Conservation (phyloP, 768 basidiomycete species). For the Aureoboletus auriporus region DNA sequence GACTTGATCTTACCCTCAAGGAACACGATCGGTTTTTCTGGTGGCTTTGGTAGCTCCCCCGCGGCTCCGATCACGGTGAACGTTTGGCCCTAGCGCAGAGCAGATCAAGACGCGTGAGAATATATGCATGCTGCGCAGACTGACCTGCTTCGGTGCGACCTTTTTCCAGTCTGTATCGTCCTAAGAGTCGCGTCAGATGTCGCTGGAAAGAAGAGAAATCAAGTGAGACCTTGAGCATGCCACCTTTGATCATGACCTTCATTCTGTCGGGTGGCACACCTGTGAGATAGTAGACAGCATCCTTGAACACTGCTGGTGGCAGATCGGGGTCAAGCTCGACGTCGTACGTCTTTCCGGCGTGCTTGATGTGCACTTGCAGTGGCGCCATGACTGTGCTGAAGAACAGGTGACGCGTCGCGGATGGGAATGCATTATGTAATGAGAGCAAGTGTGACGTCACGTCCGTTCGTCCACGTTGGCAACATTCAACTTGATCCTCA, state of each 20-base stretch:
- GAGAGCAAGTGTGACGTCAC: constrained; percentile 23
- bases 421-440: constrained; percentile 32
- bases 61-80: constrained; percentile 94
- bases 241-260: constrained; percentile 97
- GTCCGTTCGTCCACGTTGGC: constrained; percentile 14
- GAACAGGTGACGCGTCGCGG: constrained; percentile 20
- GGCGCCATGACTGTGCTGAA: constrained; percentile 51
- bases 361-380: constrained; percentile 80
- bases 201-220: background rate
- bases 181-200: constrained; percentile 33
- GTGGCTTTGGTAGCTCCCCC: constrained; percentile 87
- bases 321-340: constrained; percentile 70
- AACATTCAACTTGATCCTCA: background rate
- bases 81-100: constrained; percentile 62
- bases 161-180: constrained; percentile 87
- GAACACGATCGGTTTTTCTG: constrained; percentile 73
- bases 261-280: constrained; percentile 88
- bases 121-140: constrained; percentile 18
- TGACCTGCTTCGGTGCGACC: constrained; percentile 75
- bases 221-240: constrained; percentile 70
- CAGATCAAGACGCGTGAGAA: constrained; percentile 3
- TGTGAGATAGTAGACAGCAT: constrained; percentile 73
- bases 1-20: constrained; percentile 60
- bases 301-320: constrained; percentile 74
- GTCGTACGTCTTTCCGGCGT: constrained; percentile 76